A percentile compares a stretch with the other conserved stretches of the same genome.
These are phyloP conservation scores for Gryganskiella cystojenkinii DNA, from an alignment of 192 early-diverging fungal species.

Conservation along the genomic window DNA sequence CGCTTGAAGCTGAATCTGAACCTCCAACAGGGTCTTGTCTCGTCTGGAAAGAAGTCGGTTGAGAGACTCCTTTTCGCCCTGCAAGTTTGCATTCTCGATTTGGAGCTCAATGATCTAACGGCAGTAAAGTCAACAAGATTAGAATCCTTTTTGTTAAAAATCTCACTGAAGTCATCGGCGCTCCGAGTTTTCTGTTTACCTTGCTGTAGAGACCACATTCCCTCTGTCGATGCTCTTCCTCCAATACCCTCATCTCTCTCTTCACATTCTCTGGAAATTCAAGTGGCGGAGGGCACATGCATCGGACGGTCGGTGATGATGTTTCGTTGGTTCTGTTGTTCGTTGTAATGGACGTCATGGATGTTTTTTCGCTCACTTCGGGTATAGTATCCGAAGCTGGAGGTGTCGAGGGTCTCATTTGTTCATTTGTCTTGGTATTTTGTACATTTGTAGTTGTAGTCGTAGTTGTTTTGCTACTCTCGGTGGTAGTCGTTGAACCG, in stretches of 20 bases:
- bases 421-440: not conserved
- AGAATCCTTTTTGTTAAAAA: too few species aligned
- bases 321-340: too few species aligned
- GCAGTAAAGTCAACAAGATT: too few species aligned
- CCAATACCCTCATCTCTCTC: constrained; percentile 28
- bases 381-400: too few species aligned
- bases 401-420: not conserved
- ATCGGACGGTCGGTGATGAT: not conserved
- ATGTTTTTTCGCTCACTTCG: not conserved
- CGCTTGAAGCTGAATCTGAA: constrained; percentile 41
- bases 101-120: constrained; percentile 50
- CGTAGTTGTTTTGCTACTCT: too few species aligned
- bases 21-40: constrained; percentile 33
- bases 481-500: not conserved
- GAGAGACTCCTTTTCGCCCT: constrained; percentile 41
- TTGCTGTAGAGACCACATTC: constrained; percentile 42
- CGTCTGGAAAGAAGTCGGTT: constrained; percentile 13
- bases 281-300: constrained; percentile 25
- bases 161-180: too few species aligned
- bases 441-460: too few species aligned
- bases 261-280: constrained; percentile 38
- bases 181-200: too few species aligned
- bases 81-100: constrained; percentile 43
- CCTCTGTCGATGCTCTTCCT: constrained; percentile 30
- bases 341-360: not conserved